Conservation (phyloP, 352 stramenopile genomes). For the Globisporangium parvum region DNA sequence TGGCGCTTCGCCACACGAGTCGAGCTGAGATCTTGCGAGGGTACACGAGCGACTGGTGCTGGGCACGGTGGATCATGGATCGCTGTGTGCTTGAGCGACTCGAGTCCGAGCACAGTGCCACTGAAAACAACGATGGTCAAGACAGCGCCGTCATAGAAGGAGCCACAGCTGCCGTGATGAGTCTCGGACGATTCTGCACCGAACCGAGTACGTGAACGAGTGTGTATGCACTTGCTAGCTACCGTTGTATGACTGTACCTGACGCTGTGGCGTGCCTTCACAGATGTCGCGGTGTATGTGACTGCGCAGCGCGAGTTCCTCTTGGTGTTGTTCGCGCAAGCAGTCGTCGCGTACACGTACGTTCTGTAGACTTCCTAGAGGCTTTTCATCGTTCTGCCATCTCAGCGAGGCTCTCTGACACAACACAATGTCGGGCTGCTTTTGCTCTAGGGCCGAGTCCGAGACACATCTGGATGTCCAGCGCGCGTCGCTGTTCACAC, state of each 20-base stretch:
- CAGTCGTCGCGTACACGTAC: neutral
- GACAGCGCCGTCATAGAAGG: neutral
- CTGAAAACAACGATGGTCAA: neutral
- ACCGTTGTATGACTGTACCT: neutral
- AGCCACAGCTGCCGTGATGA: slow-evolving; percentile 1
- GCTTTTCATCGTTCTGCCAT: neutral
- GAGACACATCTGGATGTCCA: slow-evolving; percentile 9
- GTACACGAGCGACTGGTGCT: slow-evolving; percentile 8
- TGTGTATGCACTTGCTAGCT: neutral
- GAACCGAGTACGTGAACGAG: slow-evolving; percentile 5
- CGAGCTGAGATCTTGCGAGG: slow-evolving; percentile 7
- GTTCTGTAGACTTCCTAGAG: neutral
- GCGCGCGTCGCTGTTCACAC: slow-evolving; percentile 22
- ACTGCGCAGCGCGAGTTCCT: slow-evolving; percentile 7
- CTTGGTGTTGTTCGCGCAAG: slow-evolving; percentile 6
- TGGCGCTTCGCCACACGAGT: slow-evolving; percentile 8
- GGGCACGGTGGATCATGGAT: slow-evolving; percentile 10
- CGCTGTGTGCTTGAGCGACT: slow-evolving; percentile 1
- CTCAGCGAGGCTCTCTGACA: too few relatives aligned
- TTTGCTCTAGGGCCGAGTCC: neutral
- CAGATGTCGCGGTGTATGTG: slow-evolving; percentile 10
- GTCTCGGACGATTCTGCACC: slow-evolving; percentile 12
- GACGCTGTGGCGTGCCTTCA: neutral
- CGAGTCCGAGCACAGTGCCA: neutral
- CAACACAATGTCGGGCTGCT: neutral